Base-by-base conservation (phyloP, 31 red algal species). In the Porphyra umbilicalis region DNA sequence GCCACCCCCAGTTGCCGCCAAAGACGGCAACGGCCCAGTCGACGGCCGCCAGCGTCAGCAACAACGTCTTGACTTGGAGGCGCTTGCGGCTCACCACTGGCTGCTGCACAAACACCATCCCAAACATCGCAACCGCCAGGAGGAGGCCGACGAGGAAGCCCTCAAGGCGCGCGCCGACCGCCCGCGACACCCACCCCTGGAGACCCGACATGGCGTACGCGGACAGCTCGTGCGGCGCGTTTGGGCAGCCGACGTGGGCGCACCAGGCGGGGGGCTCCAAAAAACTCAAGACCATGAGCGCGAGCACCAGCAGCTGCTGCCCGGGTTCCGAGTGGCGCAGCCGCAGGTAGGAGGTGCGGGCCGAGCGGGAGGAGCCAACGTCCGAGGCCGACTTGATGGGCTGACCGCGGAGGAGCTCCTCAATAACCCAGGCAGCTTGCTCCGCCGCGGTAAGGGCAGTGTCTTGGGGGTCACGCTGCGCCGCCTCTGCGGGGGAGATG, bases 351-450 rank as follows among this genome's bases (percentile, higher is more conserved):
- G 80, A 44, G 34, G 76, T 74, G 35, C 92, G 88, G 14, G 37
- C 85, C 25, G 13, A 34, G 18, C 87, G 87, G 29, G 81, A 87
- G 76, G 36, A 80, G 13, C 88, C 88, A 29, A 95, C 79, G 20
- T 82, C 74, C 16, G 76, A 79, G 15, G 36, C 38, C 35, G 79
- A 78, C 10, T 32, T 25, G 68, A 95, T 84, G 36, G 85, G 67
- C 40, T 82, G 42, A 32, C 92, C 92, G 78, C 92, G 88, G 36
- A 86, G 78, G 34, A 88, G 90, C 82, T 95, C 87, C 38, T 95
- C 92, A 77, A 95, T 46, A 75, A 95, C 90, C 92, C 92, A 95
- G 42, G 92, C 92, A n/a, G 92, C 92, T 40, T 83, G 76, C 77
- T 90, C 92, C 83, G 87, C 84, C 35, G 85, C 82, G n/a, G 77